These are phyloP conservation scores for Aegilops bicornis DNA, from an alignment of 176 grass and related monocot genomes.

Conservation along the genomic window DNA sequence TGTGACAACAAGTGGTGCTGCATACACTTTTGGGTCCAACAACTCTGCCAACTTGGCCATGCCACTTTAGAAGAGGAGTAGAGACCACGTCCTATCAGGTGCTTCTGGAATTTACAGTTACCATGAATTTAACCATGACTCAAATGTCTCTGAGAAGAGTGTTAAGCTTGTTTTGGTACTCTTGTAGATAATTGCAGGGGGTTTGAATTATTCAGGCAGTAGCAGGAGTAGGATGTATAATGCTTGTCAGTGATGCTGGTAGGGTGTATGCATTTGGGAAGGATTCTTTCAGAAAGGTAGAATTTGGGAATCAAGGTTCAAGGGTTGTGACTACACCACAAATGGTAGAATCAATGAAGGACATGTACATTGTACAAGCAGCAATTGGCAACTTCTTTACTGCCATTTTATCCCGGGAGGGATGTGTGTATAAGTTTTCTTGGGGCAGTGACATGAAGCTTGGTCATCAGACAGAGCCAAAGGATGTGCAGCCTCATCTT, in stretches of 20 bases:
- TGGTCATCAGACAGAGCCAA: slow-evolving; percentile 82
- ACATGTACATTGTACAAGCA: slow-evolving; percentile 79
- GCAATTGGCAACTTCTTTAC: slow-evolving; percentile 94
- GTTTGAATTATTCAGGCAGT: slow-evolving; percentile 87
- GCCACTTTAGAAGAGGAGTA: slow-evolving; percentile 79
- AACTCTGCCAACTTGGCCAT: slow-evolving; percentile 84
- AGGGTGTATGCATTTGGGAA: slow-evolving; percentile 87
- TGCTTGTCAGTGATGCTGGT: slow-evolving; percentile 88
- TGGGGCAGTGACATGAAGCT: slow-evolving; percentile 79
- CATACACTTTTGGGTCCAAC: slow-evolving; percentile 84
- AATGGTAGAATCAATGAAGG: slow-evolving; percentile 70
- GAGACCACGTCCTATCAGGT: slow-evolving; percentile 84
- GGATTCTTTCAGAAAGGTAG: slow-evolving; percentile 83
- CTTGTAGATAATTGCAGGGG: slow-evolving; percentile 76
- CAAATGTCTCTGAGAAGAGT: slow-evolving; percentile 25
- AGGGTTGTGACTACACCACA: slow-evolving; percentile 65
- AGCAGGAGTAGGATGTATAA: slow-evolving; percentile 72
- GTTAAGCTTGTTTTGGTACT: slow-evolving; percentile 22
- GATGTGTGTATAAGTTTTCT: slow-evolving; percentile 79
- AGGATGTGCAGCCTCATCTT: slow-evolving; percentile 62
- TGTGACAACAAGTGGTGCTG: slow-evolving; percentile 60
- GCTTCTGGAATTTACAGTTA: slow-evolving; percentile 47
- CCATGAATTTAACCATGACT: slow-evolving; percentile 29
- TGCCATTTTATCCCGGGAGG: slow-evolving; percentile 82
- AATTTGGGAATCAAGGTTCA: slow-evolving; percentile 67